These are phyloP conservation scores for Croton setiger DNA, from an alignment of 441 rosid species.

Conservation along the genomic window DNA sequence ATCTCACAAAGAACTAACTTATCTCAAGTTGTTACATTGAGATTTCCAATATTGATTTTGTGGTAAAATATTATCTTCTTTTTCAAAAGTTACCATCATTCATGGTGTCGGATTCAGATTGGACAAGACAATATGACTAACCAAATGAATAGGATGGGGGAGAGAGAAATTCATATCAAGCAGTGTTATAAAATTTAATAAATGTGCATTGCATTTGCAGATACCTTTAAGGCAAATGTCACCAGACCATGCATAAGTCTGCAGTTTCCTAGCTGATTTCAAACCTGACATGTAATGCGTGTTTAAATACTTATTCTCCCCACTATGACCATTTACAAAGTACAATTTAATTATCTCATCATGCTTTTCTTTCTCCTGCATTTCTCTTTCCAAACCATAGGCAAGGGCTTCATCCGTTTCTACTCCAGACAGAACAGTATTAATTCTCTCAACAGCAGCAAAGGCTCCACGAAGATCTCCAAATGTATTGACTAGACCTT, in stretches of 20 bases:
- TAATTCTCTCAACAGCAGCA: conserved; percentile 89
- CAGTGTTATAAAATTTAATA: conserved; percentile 1
- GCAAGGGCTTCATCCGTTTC: conserved; percentile 93
- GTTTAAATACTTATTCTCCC: conserved; percentile 35
- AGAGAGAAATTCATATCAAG: not conserved
- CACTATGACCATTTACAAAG: conserved; percentile 44
- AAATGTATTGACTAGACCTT: conserved; percentile 90
- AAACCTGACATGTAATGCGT: conserved; percentile 67
- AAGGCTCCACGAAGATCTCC: conserved; percentile 90
- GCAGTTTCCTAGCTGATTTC: conserved; percentile 52
- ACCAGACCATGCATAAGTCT: conserved; percentile 69
- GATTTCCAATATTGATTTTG: conserved; percentile 3
- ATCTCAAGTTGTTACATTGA: not conserved
- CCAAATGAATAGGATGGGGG: not conserved
- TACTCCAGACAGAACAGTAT: conserved; percentile 65
- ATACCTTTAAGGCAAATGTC: conserved; percentile 82
- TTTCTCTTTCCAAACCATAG: conserved; percentile 79
- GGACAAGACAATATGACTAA: not conserved
- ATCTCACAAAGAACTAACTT: not conserved
- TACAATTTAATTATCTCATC: conserved; percentile 59
- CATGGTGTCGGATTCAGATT: not conserved
- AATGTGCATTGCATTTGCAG: conserved; percentile 14
- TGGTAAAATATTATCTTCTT: not conserved
- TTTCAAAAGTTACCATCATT: conserved; percentile 3
- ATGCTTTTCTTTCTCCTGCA: conserved; percentile 44